Evolutionary conservation across 2,329 filamentous ascomycete genomes (phyloP).

Genomic region (Arthrocladium fulminans): DNA sequence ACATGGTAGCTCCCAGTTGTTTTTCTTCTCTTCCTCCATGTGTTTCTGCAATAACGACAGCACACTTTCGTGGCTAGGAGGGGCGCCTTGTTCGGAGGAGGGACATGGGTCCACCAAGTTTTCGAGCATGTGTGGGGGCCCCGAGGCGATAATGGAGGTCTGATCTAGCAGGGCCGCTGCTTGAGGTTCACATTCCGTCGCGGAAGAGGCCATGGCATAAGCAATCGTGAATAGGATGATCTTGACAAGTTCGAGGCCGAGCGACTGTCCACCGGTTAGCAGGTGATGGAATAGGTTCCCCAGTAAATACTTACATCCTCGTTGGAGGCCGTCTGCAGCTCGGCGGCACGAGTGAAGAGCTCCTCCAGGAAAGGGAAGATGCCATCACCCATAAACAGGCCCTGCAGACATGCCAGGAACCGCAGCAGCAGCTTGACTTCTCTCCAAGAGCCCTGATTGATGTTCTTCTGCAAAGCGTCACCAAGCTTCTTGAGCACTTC

Average conservation of each 20-base stretch:
- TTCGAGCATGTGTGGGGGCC: conserved; percentile 65
- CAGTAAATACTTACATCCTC: conserved; percentile 64
- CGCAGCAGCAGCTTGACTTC: conserved; percentile 84
- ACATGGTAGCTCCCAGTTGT: conserved; percentile 64
- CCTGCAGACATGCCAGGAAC: conserved; percentile 78
- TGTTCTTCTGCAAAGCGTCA: conserved; percentile 54
- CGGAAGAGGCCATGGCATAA: conserved; percentile 70
- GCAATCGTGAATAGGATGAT: conserved; percentile 92
- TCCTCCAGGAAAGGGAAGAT: conserved; percentile 78
- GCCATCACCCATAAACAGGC: conserved; percentile 71
- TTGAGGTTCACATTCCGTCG: conserved; percentile 58
- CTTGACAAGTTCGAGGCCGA: conserved; percentile 80
- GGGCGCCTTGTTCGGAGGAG: conserved; percentile 42
- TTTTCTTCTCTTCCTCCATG: conserved; percentile 64
- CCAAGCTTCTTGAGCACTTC: conserved; percentile 60
- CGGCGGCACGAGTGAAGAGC: conserved; percentile 83
- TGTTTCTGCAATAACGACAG: conserved; percentile 79
- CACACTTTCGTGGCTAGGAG: conserved; percentile 58
- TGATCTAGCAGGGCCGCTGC: conserved; percentile 77
- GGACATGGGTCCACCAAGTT: conserved; percentile 78
- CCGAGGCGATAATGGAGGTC: conserved; percentile 75
- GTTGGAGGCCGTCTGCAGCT: conserved; percentile 83
- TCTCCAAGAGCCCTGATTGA: conserved; percentile 72
- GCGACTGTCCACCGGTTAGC: conserved; percentile 35
- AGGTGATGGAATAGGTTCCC: background rate